Evolutionary conservation across 2,329 filamentous ascomycete genomes (phyloP).

Genomic region (Cladophialophora carrionii): DNA sequence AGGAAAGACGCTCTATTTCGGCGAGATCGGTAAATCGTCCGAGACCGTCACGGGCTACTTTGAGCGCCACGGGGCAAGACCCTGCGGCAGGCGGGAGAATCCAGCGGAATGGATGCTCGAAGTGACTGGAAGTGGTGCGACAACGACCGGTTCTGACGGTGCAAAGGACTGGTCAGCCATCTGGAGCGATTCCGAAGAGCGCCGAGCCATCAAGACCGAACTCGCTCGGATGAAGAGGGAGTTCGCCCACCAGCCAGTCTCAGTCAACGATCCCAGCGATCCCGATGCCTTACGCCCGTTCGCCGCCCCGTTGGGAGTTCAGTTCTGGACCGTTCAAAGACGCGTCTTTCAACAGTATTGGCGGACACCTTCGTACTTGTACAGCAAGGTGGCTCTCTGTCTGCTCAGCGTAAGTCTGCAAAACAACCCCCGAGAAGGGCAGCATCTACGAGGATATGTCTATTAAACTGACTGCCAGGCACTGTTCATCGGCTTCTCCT

Average conservation of each 20-base stretch:
- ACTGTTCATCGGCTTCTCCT: neutral
- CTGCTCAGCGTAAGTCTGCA: neutral
- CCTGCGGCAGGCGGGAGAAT: slow-evolving; percentile 67
- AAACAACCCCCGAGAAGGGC: neutral
- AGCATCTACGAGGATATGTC: too few relatives aligned
- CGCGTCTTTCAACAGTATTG: too few relatives aligned
- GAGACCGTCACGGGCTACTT: slow-evolving; percentile 71
- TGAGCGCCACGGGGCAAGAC: slow-evolving; percentile 56
- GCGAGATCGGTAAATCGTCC: slow-evolving; percentile 67
- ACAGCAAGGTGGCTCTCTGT: neutral
- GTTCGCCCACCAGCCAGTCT: neutral
- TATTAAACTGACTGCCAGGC: too few relatives aligned
- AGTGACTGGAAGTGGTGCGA: slow-evolving; percentile 46
- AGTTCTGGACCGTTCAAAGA: too few relatives aligned
- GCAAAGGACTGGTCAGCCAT: slow-evolving; percentile 66
- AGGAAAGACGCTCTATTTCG: slow-evolving; percentile 77
- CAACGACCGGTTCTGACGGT: slow-evolving; percentile 63
- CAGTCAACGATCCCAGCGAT: neutral
- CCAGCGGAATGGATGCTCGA: slow-evolving; percentile 63
- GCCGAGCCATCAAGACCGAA: slow-evolving; percentile 48
- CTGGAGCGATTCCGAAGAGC: slow-evolving; percentile 64
- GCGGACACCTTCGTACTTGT: too few relatives aligned
- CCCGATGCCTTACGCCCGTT: neutral
- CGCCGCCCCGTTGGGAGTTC: neutral
- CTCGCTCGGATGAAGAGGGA: neutral